Conservation (phyloP, 2,329 filamentous ascomycete species). For the Apiospora koreana region DNA sequence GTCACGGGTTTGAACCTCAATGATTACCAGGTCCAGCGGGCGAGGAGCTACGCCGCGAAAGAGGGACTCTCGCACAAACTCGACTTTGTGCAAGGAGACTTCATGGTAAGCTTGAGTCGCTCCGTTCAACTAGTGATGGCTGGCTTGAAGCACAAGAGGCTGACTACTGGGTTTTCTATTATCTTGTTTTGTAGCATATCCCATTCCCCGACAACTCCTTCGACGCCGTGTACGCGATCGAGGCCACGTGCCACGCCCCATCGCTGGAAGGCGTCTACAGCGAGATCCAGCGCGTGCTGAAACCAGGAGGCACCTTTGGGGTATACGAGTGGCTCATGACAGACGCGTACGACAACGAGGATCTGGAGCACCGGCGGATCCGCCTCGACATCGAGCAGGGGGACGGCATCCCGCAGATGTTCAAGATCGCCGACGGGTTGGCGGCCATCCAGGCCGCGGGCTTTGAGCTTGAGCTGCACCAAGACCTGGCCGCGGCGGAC, state of each 20-base stretch:
- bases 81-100: conserved; percentile 72
- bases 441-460: conserved; percentile 68
- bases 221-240: conserved; percentile 77
- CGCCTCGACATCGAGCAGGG: conserved; percentile 76
- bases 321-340: conserved; percentile 85
- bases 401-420: conserved; percentile 79
- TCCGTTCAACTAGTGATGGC: too few species aligned
- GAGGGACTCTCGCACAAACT: conserved; percentile 67
- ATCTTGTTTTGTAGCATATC: conserved; percentile 58
- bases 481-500: conserved; percentile 68
- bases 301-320: conserved; percentile 75
- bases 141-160: background rate
- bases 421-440: conserved; percentile 66
- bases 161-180: background rate
- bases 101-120: conserved; percentile 57
- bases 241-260: conserved; percentile 75
- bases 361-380: conserved; percentile 67
- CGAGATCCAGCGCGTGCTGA: conserved; percentile 73
- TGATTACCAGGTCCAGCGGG: conserved; percentile 77
- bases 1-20: conserved; percentile 78
- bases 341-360: conserved; percentile 69
- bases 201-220: conserved; percentile 71
- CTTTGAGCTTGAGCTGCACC: conserved; percentile 66
- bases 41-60: conserved; percentile 65
- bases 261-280: conserved; percentile 71